These are phyloP conservation scores for Leccinum discolor DNA, from an alignment of 1,284 basidiomycete genomes.

Conservation along the genomic window DNA sequence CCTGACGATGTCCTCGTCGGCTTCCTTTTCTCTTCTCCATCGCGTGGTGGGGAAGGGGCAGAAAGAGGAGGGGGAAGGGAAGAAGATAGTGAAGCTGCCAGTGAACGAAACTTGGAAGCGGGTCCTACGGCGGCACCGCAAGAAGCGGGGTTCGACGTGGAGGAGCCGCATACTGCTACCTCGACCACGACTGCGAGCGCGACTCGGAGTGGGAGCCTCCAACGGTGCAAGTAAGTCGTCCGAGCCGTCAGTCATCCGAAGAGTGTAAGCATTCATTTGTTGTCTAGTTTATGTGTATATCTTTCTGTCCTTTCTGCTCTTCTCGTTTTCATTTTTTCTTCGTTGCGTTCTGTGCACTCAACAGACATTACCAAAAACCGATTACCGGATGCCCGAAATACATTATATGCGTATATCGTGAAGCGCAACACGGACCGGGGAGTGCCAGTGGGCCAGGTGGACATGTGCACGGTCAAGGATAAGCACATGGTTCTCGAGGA, in stretches of 20 bases:
- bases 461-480: background rate
- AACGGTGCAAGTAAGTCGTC: background rate
- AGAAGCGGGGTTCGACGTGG: slow-evolving; percentile 23
- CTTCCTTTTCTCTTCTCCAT: slow-evolving; percentile 9
- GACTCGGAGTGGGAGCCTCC: background rate
- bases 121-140: slow-evolving; percentile 11
- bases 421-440: slow-evolving; percentile 12
- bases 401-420: background rate
- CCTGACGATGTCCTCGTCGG: too few relatives aligned
- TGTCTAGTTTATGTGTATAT: background rate
- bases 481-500: slow-evolving; percentile 2
- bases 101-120: slow-evolving; percentile 6
- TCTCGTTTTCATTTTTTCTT: background rate
- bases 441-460: background rate
- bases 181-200: background rate
- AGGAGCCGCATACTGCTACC: background rate
- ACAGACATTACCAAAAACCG: background rate
- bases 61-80: background rate
- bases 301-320: background rate
- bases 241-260: slow-evolving; percentile 11
- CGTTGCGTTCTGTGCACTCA: background rate
- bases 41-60: slow-evolving; percentile 18
- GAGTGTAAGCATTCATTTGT: slow-evolving; percentile 14
- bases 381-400: background rate
- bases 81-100: background rate